A percentile compares a stretch with the other conserved stretches of the same genome.
Evolutionary conservation across 2,329 filamentous ascomycete species (phyloP).

Genomic region (Pseudocercospora vitis): DNA sequence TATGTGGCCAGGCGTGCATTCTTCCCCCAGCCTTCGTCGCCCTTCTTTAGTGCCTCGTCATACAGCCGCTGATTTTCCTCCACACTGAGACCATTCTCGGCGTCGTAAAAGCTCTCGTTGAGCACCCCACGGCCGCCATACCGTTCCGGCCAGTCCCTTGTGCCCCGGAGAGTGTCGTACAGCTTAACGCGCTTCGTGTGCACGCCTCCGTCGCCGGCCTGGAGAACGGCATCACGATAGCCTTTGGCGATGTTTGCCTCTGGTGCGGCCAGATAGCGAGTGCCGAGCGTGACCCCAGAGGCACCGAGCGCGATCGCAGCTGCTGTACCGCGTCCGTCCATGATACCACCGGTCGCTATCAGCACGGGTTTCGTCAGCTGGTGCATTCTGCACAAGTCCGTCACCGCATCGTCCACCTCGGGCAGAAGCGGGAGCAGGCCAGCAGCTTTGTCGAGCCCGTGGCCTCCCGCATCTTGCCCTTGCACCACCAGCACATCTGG

Average conservation of each 20-base stretch:
- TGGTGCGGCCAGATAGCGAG: slow-evolving; percentile 58
- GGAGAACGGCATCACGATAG: slow-evolving; percentile 50
- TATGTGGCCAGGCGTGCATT: slow-evolving; percentile 61
- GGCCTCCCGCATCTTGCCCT: slow-evolving; percentile 64
- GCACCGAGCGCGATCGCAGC: slow-evolving; percentile 57
- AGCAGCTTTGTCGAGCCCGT: slow-evolving; percentile 57
- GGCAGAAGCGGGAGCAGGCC: slow-evolving; percentile 59
- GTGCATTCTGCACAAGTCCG: slow-evolving; percentile 23
- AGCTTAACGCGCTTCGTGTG: slow-evolving; percentile 53
- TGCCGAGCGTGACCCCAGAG: slow-evolving; percentile 60
- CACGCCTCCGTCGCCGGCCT: slow-evolving; percentile 52
- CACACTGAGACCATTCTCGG: slow-evolving; percentile 41
- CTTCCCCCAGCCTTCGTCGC: slow-evolving; percentile 55
- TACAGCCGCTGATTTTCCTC: slow-evolving; percentile 49
- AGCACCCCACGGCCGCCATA: slow-evolving; percentile 61
- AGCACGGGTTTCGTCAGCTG: slow-evolving; percentile 39
- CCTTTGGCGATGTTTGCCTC: slow-evolving; percentile 51
- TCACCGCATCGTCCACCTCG: slow-evolving; percentile 55
- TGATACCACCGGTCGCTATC: slow-evolving; percentile 62
- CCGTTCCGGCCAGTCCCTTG: slow-evolving; percentile 56
- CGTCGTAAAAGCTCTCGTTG: slow-evolving; percentile 54
- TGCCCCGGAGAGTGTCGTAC: slow-evolving; percentile 57
- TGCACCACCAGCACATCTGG: slow-evolving; percentile 63
- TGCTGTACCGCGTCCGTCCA: slow-evolving; percentile 56
- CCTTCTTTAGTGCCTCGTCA: slow-evolving; percentile 51